A percentile compares a stretch with the other conserved stretches of the same genome.
Evolutionary conservation across 345 rosid genomes (phyloP).

Genomic region (Bruguiera sexangula): DNA sequence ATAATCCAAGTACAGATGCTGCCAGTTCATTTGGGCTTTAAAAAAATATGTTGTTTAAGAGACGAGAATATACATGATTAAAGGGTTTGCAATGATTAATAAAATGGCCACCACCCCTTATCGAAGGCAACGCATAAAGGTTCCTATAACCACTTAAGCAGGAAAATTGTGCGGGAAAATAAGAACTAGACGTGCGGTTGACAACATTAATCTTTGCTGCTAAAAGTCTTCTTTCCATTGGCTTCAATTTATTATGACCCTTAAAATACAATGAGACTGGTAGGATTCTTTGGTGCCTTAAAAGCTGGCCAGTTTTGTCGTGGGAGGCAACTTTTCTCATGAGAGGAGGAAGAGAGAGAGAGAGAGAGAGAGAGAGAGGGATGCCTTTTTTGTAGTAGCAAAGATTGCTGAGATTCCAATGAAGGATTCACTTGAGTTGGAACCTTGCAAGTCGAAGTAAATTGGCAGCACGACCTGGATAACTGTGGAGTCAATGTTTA

Average conservation of each 20-base stretch:
- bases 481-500: conserved; percentile 1
- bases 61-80: conserved; percentile 40
- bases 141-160: background rate
- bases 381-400: conserved; percentile 15
- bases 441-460: background rate
- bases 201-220: conserved; percentile 11
- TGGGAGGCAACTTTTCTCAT: conserved; percentile 31
- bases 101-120: background rate
- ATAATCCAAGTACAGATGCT: conserved; percentile 32
- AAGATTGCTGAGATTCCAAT: conserved; percentile 5
- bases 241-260: background rate
- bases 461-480: background rate
- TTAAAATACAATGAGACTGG: conserved; percentile 8
- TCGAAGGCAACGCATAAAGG: conserved; percentile 30
- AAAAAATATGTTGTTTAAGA: conserved; percentile 25
- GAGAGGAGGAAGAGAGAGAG: background rate
- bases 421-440: conserved; percentile 14
- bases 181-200: conserved; percentile 34
- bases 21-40: conserved; percentile 39
- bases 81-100: background rate
- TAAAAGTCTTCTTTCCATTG: background rate
- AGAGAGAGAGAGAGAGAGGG: conserved; percentile 4
- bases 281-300: conserved; percentile 32
- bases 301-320: conserved; percentile 53
- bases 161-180: background rate